Evolutionary conservation across 148 eudicot species (phyloP).

Genomic region (Heliamphora exappendiculata): DNA sequence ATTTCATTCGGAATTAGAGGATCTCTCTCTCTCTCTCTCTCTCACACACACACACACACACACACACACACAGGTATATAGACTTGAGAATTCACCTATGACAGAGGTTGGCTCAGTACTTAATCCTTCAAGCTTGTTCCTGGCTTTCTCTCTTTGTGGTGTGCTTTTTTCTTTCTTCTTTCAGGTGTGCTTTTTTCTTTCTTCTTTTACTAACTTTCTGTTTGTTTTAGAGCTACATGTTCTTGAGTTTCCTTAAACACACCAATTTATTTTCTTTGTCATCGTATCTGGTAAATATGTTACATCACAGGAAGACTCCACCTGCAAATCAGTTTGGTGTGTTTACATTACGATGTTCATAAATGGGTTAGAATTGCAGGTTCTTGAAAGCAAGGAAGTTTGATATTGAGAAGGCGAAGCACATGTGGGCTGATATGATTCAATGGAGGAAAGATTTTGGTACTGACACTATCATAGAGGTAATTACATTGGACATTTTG

Average conservation of each 20-base stretch:
- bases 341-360: background rate
- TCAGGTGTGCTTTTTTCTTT: too few species aligned
- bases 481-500: conserved; percentile 7
- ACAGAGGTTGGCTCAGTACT: too few species aligned
- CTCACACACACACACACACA: too few species aligned
- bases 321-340: conserved; percentile 5
- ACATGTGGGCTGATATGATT: conserved; percentile 74
- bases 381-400: conserved; percentile 67
- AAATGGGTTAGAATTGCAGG: conserved; percentile 24
- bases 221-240: background rate
- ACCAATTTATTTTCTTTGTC: background rate
- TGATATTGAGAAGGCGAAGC: conserved; percentile 61
- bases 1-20: too few species aligned
- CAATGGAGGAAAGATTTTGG: conserved; percentile 76
- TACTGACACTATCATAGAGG: conserved; percentile 52
- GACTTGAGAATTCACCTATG: too few species aligned
- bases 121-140: too few species aligned
- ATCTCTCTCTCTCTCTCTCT: too few species aligned
- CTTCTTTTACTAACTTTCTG: background rate
- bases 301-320: background rate
- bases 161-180: too few species aligned
- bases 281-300: background rate
- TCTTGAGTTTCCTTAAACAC: background rate
- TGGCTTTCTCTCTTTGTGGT: too few species aligned
- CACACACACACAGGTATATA: too few species aligned